Conservation (phyloP, 352 stramenopile genomes). For the Phytophthora palmivora region DNA sequence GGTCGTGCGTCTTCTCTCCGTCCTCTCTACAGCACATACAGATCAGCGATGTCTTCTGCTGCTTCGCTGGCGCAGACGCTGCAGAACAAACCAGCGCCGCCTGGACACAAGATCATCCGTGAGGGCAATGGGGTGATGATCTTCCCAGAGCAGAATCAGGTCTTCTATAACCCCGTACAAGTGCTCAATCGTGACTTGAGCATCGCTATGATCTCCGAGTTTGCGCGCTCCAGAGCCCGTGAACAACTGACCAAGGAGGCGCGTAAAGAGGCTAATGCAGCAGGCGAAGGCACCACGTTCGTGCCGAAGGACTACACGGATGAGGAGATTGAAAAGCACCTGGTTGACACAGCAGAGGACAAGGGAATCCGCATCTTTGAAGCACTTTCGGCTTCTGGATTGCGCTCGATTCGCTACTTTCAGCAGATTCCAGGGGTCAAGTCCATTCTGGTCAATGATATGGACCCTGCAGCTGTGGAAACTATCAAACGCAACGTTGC, state of each 20-base stretch:
- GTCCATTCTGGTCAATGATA: conserved; percentile 99
- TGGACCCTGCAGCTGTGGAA: conserved; percentile 96
- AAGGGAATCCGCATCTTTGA: conserved; percentile 98
- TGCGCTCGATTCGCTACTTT: conserved; percentile 99
- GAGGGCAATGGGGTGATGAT: conserved; percentile 92
- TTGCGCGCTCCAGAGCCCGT: conserved; percentile 89
- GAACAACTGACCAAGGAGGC: conserved; percentile 80
- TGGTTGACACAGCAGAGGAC: conserved; percentile 66
- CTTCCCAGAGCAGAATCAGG: conserved; percentile 90
- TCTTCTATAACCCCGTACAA: conserved; percentile 95
- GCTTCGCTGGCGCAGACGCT: conserved; percentile 66
- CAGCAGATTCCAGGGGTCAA: conserved; percentile 98
- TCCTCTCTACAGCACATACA: conserved; percentile 4
- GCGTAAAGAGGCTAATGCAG: conserved; percentile 60
- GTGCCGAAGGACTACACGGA: conserved; percentile 61
- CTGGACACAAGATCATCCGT: conserved; percentile 88
- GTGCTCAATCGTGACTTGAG: conserved; percentile 99
- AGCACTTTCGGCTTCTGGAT: conserved; percentile 96
- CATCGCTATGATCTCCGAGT: conserved; percentile 98
- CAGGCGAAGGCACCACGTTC: conserved; percentile 41
- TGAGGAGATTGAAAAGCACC: conserved; percentile 77
- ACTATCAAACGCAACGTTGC: conserved; percentile 96
- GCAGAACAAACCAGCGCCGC: conserved; percentile 63
- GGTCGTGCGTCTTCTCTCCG: conserved; percentile 2
- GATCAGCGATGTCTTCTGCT: conserved; percentile 46